These are phyloP conservation scores for Cryptococcus amylolentus DNA, from an alignment of 1,284 basidiomycete genomes.

Conservation along the genomic window DNA sequence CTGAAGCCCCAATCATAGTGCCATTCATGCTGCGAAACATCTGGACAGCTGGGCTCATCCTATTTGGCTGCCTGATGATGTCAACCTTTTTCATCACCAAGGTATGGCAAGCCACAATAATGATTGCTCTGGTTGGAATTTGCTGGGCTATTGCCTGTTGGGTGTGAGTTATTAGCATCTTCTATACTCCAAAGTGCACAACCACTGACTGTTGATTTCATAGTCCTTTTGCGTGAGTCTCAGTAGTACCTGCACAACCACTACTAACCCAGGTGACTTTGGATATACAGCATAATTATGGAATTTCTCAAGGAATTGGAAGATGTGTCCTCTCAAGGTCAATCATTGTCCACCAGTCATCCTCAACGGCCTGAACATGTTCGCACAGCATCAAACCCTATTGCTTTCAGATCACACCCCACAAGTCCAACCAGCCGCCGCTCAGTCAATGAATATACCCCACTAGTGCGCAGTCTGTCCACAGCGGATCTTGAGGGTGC, in stretches of 20 bases:
- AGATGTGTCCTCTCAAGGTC: slow-evolving; percentile 22
- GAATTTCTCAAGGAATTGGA: slow-evolving; percentile 82
- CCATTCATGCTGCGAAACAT: slow-evolving; percentile 85
- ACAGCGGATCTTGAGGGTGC: slow-evolving; percentile 53
- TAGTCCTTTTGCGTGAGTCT: slow-evolving; percentile 40
- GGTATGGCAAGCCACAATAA: slow-evolving; percentile 71
- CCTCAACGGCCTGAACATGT: slow-evolving; percentile 38
- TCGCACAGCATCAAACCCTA: slow-evolving; percentile 54
- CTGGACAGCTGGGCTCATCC: slow-evolving; percentile 78
- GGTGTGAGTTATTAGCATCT: slow-evolving; percentile 54
- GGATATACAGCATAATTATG: slow-evolving; percentile 72
- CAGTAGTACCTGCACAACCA: background rate
- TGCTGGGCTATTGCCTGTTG: slow-evolving; percentile 95
- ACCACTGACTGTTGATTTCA: background rate
- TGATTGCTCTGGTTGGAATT: slow-evolving; percentile 80
- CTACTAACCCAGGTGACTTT: slow-evolving; percentile 53
- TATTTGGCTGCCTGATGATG: slow-evolving; percentile 72
- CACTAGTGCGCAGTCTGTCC: slow-evolving; percentile 64
- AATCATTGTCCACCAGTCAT: background rate
- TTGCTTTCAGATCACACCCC: slow-evolving; percentile 30
- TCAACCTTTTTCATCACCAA: slow-evolving; percentile 78
- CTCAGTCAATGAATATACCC: slow-evolving; percentile 56
- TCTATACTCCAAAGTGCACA: background rate
- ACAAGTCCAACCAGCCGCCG: slow-evolving; percentile 18
- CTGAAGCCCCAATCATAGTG: slow-evolving; percentile 47